Percentiles rank a stretch among this genome's conserved stretches.
Conservation (phyloP, 2,329 filamentous ascomycete genomes). For the Colletotrichum tropicale region DNA sequence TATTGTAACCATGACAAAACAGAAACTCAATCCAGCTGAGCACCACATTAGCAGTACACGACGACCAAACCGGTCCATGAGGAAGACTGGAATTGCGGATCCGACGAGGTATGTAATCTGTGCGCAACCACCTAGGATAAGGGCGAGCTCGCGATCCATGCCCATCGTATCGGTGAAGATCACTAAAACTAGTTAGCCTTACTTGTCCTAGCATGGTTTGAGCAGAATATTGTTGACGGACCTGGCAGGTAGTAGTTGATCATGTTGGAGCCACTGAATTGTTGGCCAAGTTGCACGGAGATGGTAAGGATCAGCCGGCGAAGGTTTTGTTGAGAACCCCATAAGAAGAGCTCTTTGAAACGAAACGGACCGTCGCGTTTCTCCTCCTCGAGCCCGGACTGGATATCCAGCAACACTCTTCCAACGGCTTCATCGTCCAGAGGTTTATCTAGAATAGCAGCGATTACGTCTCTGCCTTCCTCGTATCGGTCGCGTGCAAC, state of each 20-base stretch:
- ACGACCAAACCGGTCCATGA: constrained; percentile 45
- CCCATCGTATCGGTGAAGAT: too few relatives aligned
- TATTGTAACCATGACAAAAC: constrained; percentile 43
- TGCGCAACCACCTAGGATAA: constrained; percentile 54
- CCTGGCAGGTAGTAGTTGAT: constrained; percentile 34
- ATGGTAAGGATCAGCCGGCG: constrained; percentile 28
- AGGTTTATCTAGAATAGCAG: constrained; percentile 6
- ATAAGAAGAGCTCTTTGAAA: constrained; percentile 24
- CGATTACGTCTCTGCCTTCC: constrained; percentile 28
- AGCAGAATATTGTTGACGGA: constrained; percentile 22
- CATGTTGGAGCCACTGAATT: constrained; percentile 30
- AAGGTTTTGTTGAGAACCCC: constrained; percentile 28
- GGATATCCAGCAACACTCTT: neutral
- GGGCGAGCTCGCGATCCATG: constrained; percentile 42
- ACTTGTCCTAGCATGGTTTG: neutral
- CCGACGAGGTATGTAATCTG: constrained; percentile 43
- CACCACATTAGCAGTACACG: constrained; percentile 43
- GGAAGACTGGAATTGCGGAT: constrained; percentile 41
- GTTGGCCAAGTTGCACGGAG: constrained; percentile 29
- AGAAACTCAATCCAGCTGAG: constrained; percentile 42
- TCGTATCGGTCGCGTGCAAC: constrained; percentile 35
- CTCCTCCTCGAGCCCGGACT: constrained; percentile 15
- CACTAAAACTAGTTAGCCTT: too few relatives aligned
- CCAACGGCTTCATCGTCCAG: neutral
- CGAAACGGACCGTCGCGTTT: constrained; percentile 24